Base-by-base conservation (phyloP, 2,329 filamentous ascomycete genomes). In the Hypoxylon sp. region DNA sequence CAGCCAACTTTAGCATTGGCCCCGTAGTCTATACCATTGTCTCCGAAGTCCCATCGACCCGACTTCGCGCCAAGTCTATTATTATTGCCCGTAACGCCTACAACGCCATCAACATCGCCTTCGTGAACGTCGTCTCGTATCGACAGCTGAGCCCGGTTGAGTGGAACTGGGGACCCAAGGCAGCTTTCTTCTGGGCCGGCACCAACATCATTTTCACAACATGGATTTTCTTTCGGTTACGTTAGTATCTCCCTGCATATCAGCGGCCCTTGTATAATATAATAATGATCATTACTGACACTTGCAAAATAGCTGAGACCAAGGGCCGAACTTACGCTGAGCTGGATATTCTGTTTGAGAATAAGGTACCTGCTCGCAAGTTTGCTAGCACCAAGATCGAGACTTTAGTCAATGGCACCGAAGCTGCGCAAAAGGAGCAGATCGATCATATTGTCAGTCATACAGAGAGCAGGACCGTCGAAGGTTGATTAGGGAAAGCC, bases 21-120 rank as follows among this genome's bases (percentile, higher is more conserved):
- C 83, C 83, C 1, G 80, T 84, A 11, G 80, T 81, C 9, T 86
- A 84, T 72, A 80, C 81, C 6, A 79, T 85, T 73, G 86, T 84
- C 1, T 79, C 83, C 2, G 84, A 86, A 67, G 80, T 81, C 10
- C 82, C 83, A 0, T 84, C 83, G 0, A 81, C 80, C 3, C 80
- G 83, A 9, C 78, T 85, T 11, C 79, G 81, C 33, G 77, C 80
- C 33, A 84, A 84, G 74, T 84, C 83, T 17, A 81, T 84, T 17
- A 82, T 83, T 14, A 75, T 85, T 22, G 80, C 81, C 1, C 78
- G 83, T 9, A 81, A 81, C 66, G 75, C 78, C 9, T 84, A 84
- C 75, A 83, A 84, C 67, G 75, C 84, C 35, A 76, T 79, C 66
- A 81, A 80, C 68, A 82, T 85, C 63, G 73, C 76, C 55, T 77